Conservation (phyloP, 306 rosid species). For the Prunus dulcis region DNA sequence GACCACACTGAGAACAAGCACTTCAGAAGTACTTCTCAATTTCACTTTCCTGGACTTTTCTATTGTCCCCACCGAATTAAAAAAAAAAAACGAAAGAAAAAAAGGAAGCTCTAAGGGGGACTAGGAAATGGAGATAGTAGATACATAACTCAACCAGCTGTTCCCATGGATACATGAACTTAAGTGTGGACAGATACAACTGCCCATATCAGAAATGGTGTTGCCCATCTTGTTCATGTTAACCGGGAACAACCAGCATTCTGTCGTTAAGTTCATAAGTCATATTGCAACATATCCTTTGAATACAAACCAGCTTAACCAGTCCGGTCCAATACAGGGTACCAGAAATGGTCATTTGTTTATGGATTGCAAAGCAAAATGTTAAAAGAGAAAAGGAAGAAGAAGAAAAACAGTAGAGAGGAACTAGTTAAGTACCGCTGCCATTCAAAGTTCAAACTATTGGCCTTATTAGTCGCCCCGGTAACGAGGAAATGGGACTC, state of each 20-base stretch:
- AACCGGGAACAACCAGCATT: not conserved
- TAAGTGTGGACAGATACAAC: not conserved
- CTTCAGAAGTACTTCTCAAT: constrained; percentile 12
- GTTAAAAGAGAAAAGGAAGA: not conserved
- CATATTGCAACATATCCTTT: not conserved
- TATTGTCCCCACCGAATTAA: constrained; percentile 27
- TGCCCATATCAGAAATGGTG: not conserved
- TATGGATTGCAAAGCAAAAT: not conserved
- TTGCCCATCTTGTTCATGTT: not conserved
- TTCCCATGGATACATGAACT: no score
- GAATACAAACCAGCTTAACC: not conserved
- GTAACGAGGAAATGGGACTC: constrained; percentile 63
- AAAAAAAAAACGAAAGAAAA: not conserved
- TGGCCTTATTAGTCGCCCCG: constrained; percentile 26
- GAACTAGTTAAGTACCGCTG: not conserved
- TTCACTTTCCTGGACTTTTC: constrained; percentile 31
- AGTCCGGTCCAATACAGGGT: not conserved
- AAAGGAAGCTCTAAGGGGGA: not conserved
- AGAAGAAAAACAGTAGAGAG: not conserved
- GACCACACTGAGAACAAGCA: constrained; percentile 23
- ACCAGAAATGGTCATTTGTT: not conserved
- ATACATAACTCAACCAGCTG: not conserved
- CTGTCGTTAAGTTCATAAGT: not conserved
- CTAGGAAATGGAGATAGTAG: constrained; percentile 11
- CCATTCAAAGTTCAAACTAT: constrained; percentile 19